These are phyloP conservation scores for Parastagonospora nodorum DNA, from an alignment of 2,329 filamentous ascomycete genomes.

Conservation along the genomic window DNA sequence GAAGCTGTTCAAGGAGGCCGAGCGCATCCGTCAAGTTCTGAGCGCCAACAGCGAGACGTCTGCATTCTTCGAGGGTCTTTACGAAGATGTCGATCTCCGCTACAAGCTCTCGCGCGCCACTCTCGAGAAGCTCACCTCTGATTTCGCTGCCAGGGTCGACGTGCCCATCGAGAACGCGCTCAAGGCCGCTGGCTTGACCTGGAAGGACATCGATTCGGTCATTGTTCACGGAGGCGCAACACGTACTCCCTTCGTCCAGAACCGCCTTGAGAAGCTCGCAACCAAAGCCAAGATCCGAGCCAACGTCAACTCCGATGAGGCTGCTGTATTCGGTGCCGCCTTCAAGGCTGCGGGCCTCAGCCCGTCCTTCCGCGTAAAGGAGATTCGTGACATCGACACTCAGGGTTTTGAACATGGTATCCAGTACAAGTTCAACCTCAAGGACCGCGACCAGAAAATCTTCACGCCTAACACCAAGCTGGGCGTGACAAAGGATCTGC, in stretches of 20 bases:
- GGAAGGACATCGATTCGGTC: conserved; percentile 81
- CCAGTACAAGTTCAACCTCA: conserved; percentile 72
- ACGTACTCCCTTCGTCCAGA: conserved; percentile 93
- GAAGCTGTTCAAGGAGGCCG: conserved; percentile 91
- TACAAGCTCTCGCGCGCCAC: conserved; percentile 82
- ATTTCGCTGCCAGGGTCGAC: conserved; percentile 70
- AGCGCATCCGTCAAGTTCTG: conserved; percentile 83
- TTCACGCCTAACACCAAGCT: conserved; percentile 79
- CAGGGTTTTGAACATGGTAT: conserved; percentile 75
- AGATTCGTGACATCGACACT: conserved; percentile 83
- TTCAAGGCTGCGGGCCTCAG: conserved; percentile 93
- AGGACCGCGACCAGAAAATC: conserved; percentile 78
- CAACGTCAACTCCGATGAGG: conserved; percentile 96
- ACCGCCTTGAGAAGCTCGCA: conserved; percentile 76
- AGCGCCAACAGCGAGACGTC: conserved; percentile 88
- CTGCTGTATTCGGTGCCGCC: conserved; percentile 91
- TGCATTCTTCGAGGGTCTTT: conserved; percentile 83
- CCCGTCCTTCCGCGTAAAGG: conserved; percentile 96
- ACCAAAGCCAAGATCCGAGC: conserved; percentile 81
- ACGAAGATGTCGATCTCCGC: conserved; percentile 90
- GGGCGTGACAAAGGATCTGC: conserved; percentile 80
- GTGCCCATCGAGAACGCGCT: conserved; percentile 76
- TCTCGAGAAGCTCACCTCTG: conserved; percentile 78
- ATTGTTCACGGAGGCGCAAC: conserved; percentile 92
- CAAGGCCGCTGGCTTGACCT: conserved; percentile 70